Evolutionary conservation across 2,329 filamentous ascomycete species (phyloP).

Genomic region (Mycosphaerella sp.): DNA sequence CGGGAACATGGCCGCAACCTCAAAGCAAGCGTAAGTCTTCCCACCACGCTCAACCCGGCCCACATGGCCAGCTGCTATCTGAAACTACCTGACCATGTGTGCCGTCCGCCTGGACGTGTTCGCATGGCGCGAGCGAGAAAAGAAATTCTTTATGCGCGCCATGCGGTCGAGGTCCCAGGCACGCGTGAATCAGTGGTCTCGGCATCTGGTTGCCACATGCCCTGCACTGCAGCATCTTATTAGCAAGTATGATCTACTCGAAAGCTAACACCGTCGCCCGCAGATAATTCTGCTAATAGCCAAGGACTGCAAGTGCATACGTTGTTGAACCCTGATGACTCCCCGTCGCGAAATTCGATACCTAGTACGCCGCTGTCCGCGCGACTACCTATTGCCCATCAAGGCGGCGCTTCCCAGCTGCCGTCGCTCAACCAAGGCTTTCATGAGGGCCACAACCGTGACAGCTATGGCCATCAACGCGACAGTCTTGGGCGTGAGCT

Average conservation of each 20-base stretch:
- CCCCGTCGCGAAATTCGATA: conserved; percentile 39
- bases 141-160: no score
- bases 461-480: conserved; percentile 37
- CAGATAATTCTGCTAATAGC: conserved; percentile 39
- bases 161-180: conserved; percentile 2
- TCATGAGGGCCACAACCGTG: conserved; percentile 35
- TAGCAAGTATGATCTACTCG: neutral
- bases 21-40: conserved; percentile 36
- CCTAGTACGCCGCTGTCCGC: conserved; percentile 42
- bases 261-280: neutral
- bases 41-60: neutral
- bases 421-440: conserved; percentile 54
- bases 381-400: conserved; percentile 36
- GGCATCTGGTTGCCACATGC: conserved; percentile 3
- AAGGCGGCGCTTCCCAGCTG: conserved; percentile 33
- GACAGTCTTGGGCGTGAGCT: conserved; percentile 25
- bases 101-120: neutral
- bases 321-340: conserved; percentile 47
- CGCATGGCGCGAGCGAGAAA: neutral
- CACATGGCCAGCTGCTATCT: neutral
- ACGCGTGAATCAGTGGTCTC: neutral
- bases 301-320: conserved; percentile 47
- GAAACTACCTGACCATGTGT: neutral
- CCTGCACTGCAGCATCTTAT: neutral
- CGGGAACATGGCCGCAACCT: conserved; percentile 35